phyloP scores from a whole-genome alignment of 1,284 basidiomycete genomes.

The Thecaphora thlaspeos region DNA sequence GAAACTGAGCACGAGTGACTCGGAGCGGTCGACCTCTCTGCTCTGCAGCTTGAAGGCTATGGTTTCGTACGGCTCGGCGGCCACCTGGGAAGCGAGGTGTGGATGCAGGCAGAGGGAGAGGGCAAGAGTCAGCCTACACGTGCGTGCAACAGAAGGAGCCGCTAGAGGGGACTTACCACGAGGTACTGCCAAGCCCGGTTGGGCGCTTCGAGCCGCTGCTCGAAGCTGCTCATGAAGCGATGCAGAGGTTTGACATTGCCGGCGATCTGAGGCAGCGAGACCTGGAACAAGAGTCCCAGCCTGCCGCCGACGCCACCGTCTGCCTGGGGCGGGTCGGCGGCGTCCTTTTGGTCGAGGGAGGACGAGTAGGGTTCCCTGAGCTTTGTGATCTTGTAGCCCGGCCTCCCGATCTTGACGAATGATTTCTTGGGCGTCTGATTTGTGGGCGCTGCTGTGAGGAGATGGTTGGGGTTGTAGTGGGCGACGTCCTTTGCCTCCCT shows the following conservation, averaged over 20 bases:
- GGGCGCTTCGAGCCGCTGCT: slow-evolving; percentile 90
- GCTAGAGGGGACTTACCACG: slow-evolving; percentile 66
- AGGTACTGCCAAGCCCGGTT: slow-evolving; percentile 96
- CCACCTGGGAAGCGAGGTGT: no score
- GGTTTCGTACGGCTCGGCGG: slow-evolving; percentile 97
- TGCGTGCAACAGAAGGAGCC: no score
- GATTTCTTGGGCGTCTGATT: slow-evolving; percentile 45
- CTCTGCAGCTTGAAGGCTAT: slow-evolving; percentile 97
- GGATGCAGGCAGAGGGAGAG: no score
- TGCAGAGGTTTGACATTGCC: slow-evolving; percentile 77
- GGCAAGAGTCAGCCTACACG: no score
- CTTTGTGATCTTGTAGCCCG: slow-evolving; percentile 89
- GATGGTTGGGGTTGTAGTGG: slow-evolving; percentile 54
- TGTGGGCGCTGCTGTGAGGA: slow-evolving; percentile 62
- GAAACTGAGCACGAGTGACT: slow-evolving; percentile 31
- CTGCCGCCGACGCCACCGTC: slow-evolving; percentile 53
- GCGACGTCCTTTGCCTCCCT: slow-evolving; percentile 80
- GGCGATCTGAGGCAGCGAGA: slow-evolving; percentile 87
- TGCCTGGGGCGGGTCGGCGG: slow-evolving; percentile 11
- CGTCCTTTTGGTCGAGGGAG: neutral
- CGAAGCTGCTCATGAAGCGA: slow-evolving; percentile 97
- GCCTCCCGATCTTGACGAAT: slow-evolving; percentile 95
- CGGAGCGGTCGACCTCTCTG: slow-evolving; percentile 79
- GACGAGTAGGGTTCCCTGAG: slow-evolving; percentile 65
- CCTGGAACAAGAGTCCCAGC: slow-evolving; percentile 89